Percentiles rank a stretch among this genome's conserved stretches.
These are phyloP conservation scores for Teunomyces kruisii DNA, from an alignment of 805 yeast genomes.

Conservation along the genomic window DNA sequence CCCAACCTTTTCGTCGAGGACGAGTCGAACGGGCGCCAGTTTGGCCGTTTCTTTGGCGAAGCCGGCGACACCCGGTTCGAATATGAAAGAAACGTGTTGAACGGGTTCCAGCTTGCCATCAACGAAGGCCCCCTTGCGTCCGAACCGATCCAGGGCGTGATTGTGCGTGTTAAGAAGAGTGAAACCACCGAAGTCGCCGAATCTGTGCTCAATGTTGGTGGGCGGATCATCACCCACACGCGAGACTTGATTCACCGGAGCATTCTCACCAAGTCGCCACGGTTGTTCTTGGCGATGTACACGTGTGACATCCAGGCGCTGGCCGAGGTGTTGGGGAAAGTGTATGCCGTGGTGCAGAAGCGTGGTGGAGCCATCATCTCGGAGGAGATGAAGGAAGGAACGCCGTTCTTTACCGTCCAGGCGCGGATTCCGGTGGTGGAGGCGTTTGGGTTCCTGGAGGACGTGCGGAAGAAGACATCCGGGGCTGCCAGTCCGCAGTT, in stretches of 20 bases:
- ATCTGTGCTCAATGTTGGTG: constrained; percentile 50
- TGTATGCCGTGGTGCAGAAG: constrained; percentile 88
- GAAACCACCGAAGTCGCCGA: constrained; percentile 25
- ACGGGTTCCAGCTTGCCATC: constrained; percentile 83
- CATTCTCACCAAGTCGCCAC: constrained; percentile 80
- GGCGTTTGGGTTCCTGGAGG: constrained; percentile 96
- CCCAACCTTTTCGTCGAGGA: constrained; percentile 71
- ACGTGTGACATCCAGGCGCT: constrained; percentile 94
- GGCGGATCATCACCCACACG: constrained; percentile 71
- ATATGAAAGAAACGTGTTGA: constrained; percentile 62
- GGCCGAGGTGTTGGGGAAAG: constrained; percentile 92
- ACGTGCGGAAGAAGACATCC: constrained; percentile 85
- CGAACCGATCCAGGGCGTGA: constrained; percentile 84
- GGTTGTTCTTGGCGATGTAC: constrained; percentile 90
- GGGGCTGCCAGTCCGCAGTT: constrained; percentile 98
- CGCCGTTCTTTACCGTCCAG: constrained; percentile 87
- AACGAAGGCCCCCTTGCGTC: constrained; percentile 85
- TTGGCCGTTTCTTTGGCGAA: constrained; percentile 28
- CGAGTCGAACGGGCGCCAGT: constrained; percentile 24
- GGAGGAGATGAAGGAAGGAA: constrained; percentile 98
- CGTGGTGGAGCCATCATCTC: constrained; percentile 81
- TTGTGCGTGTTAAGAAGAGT: constrained; percentile 40
- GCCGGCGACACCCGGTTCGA: constrained; percentile 24
- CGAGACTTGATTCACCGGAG: constrained; percentile 71
- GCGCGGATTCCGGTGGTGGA: constrained; percentile 91